Base-by-base conservation (phyloP, 208 protist species). In the Vickermania spadyakhi region DNA sequence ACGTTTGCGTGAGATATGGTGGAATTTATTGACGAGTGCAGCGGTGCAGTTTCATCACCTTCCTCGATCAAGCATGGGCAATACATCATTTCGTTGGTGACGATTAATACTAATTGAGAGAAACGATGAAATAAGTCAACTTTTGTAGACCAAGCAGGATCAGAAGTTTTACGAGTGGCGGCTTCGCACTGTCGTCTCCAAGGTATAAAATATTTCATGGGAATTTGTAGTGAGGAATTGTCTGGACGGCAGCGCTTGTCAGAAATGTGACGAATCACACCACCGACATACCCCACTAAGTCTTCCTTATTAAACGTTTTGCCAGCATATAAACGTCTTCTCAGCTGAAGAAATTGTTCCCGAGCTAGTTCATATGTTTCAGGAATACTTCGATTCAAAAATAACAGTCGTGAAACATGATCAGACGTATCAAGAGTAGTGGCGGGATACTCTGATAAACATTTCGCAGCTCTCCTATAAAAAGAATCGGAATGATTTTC, bases 71-170 rank as follows among this genome's bases (percentile, higher is more conserved):
- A 31, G 60, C 81, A 89, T 3, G 88, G 88, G 55, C 84, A 91
- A 70, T 84, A 89, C 88, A 94, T 94, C 54, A 89, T 78, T 52
- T 94, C 88, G 63, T 91, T 94, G 26, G 84, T 91, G 31, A 91
- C 88, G 4, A 91, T 72, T 29, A 90, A 60, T n/a, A 64, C 71
- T 18, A 91, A 68, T 3, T 45, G 26, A n/a, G 71, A 65, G 14
- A 89, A 55, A 7, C 70, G 77, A 5, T 58, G 51, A 14, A 78
- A 50, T 21, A 94, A 81, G 26, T 75, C 61, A 1, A 59, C 41
- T 53, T 66, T 7, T 21, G 18, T 11, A n/a, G 25, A 49, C 14
- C 13, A 28, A 14, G 29, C 13, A 28, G 5, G 26, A 59, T 49
- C 25, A 42, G n/a, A n/a, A n/a, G n/a, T n/a, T n/a, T n/a, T n/a